Conservation (phyloP, 306 rosid species). For the Quercus ilex region DNA sequence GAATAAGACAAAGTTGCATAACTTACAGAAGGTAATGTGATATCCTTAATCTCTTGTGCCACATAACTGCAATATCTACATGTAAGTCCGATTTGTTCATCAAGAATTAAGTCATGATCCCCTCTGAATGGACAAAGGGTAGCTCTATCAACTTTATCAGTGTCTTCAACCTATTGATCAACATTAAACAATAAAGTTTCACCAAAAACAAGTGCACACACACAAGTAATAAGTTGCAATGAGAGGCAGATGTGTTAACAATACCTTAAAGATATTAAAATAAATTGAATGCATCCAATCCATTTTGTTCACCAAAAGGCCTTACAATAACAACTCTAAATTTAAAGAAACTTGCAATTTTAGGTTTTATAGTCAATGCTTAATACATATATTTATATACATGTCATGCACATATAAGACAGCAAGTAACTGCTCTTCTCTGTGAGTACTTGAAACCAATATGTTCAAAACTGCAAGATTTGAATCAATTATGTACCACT, state of each 20-base stretch:
- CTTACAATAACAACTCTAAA: too few species aligned
- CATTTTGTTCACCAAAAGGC: too few species aligned
- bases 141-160: constrained; percentile 11
- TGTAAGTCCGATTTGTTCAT: constrained; percentile 50
- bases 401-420: background rate
- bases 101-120: constrained; percentile 34
- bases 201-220: background rate
- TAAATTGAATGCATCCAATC: background rate
- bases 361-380: too few species aligned
- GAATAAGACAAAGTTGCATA: background rate
- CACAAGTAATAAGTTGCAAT: background rate
- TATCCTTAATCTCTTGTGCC: constrained; percentile 36
- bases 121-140: constrained; percentile 38
- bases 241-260: background rate
- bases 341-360: too few species aligned
- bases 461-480: background rate
- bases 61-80: constrained; percentile 43
- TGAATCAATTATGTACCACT: background rate
- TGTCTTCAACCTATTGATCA: constrained; percentile 35
- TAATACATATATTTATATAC: background rate
- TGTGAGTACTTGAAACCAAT: background rate
- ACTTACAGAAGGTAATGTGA: constrained; percentile 54
- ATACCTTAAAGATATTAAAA: background rate
- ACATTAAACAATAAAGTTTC: constrained; percentile 8
- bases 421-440: background rate